Percentiles rank a stretch among this genome's conserved stretches.
Evolutionary conservation across 164 flowering plant genomes (phyloP).

Genomic region (Piper longum): DNA sequence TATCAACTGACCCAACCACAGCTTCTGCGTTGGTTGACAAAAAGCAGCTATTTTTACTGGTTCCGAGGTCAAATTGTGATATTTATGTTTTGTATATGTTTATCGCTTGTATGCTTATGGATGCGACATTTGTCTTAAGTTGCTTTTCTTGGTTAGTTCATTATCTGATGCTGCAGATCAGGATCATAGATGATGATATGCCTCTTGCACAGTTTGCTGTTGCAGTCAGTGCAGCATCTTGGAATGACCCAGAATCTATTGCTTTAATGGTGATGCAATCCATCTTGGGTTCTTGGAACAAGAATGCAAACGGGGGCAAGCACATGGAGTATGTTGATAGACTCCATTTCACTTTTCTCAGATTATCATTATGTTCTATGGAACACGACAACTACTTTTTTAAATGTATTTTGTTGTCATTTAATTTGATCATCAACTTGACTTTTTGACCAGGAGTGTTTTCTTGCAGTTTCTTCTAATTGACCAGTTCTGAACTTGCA

Average conservation of each 20-base stretch:
- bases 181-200: constrained; percentile 77
- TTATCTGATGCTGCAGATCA: constrained; percentile 39
- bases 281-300: constrained; percentile 91
- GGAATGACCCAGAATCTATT: constrained; percentile 98
- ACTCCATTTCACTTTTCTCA: background rate
- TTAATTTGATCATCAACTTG: background rate
- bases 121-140: background rate
- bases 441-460: background rate
- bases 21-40: constrained; percentile 59
- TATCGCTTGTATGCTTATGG: background rate
- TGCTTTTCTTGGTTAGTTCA: background rate
- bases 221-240: constrained; percentile 89
- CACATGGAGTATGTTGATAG: constrained; percentile 76
- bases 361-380: background rate
- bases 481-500: constrained; percentile 69
- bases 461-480: background rate
- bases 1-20: constrained; percentile 70
- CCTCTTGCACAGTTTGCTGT: constrained; percentile 95
- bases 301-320: constrained; percentile 70
- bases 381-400: background rate
- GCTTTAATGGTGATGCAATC: constrained; percentile 95
- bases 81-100: background rate
- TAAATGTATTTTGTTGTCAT: too few relatives aligned
- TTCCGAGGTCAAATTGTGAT: constrained; percentile 59
- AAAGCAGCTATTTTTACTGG: constrained; percentile 79